Evolutionary conservation across 1,139 yeast genomes (phyloP).

Genomic region (Yamadazyma atmosphaerica): DNA sequence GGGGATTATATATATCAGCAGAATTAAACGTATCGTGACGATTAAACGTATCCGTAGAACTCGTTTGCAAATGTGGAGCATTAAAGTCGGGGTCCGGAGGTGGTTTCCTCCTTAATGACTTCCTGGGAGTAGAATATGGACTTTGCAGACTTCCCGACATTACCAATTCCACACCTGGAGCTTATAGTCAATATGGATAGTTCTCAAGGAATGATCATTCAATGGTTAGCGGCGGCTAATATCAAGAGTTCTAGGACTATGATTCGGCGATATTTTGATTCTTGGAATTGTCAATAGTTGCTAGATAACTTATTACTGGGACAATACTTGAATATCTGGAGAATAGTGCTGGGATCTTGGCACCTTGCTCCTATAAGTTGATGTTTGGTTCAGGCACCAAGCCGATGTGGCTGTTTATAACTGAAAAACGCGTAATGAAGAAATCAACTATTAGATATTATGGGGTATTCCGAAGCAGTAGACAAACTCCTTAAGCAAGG

Average conservation of each 20-base stretch:
- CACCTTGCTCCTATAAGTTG: background rate
- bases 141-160: slow-evolving; percentile 1
- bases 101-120: slow-evolving; percentile 29
- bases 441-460: background rate
- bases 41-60: no score
- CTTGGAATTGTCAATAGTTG: background rate
- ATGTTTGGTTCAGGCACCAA: background rate
- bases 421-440: background rate
- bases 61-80: no score
- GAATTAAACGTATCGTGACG: no score
- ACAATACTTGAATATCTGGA: no score
- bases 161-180: background rate
- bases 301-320: no score
- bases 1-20: no score
- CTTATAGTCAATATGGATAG: background rate
- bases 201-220: background rate
- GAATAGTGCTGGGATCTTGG: no score
- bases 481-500: slow-evolving; percentile 32
- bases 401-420: background rate
- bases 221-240: no score
- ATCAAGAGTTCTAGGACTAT: no score
- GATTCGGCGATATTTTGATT: background rate
- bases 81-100: slow-evolving; percentile 20
- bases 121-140: slow-evolving; percentile 13
- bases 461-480: slow-evolving; percentile 14